These are phyloP conservation scores for Triticum dicoccoides DNA, from an alignment of 176 grass and related monocot genomes.

Conservation along the genomic window DNA sequence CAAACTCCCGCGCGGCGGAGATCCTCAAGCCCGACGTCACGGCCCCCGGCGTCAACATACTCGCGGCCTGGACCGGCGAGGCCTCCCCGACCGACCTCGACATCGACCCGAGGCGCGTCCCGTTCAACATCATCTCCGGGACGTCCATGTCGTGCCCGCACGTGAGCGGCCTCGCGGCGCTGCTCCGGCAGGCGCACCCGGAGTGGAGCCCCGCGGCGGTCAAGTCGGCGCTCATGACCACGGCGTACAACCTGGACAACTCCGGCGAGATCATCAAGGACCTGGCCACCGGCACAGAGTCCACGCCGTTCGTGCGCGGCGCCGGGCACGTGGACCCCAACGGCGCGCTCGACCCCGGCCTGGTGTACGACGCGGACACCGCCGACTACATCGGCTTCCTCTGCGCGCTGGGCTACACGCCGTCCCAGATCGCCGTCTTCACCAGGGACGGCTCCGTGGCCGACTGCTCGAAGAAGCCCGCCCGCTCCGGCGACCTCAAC, in stretches of 20 bases:
- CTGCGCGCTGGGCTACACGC: slow-evolving; percentile 61
- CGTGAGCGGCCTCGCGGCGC: slow-evolving; percentile 74
- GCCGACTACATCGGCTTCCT: slow-evolving; percentile 79
- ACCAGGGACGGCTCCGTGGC: slow-evolving; percentile 38
- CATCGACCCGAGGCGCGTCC: slow-evolving; percentile 64
- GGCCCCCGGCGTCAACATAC: slow-evolving; percentile 78
- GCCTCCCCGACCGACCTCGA: slow-evolving; percentile 65
- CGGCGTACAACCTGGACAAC: slow-evolving; percentile 79
- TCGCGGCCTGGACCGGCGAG: slow-evolving; percentile 77
- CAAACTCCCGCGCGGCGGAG: slow-evolving; percentile 62
- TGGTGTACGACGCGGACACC: slow-evolving; percentile 64
- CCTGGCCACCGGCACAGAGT: slow-evolving; percentile 50
- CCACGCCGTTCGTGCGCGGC: slow-evolving; percentile 82
- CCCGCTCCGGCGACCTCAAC: slow-evolving; percentile 71
- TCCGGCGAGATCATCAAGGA: slow-evolving; percentile 60
- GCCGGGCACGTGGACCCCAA: slow-evolving; percentile 84
- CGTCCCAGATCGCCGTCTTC: slow-evolving; percentile 64
- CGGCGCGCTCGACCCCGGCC: slow-evolving; percentile 66
- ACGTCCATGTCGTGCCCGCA: slow-evolving; percentile 94
- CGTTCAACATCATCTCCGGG: slow-evolving; percentile 89
- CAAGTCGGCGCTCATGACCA: slow-evolving; percentile 87
- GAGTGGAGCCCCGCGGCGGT: slow-evolving; percentile 77
- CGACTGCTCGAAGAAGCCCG: slow-evolving; percentile 58
- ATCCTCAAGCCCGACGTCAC: slow-evolving; percentile 92
- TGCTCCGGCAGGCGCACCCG: slow-evolving; percentile 59